phyloP scores from a whole-genome alignment of 139 green algal genomes.

The Nannochloris sp. region DNA sequence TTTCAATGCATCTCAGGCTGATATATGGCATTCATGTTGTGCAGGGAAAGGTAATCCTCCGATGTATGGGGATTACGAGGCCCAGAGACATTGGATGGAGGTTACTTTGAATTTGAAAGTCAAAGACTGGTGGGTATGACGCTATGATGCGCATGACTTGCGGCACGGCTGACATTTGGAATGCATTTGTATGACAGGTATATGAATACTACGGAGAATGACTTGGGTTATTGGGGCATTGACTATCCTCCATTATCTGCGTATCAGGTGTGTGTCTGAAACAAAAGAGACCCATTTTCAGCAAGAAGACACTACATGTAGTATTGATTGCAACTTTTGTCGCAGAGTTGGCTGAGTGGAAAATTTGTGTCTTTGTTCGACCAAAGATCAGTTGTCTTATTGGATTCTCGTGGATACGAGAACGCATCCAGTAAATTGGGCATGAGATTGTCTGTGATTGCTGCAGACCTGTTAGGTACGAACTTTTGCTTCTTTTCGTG shows the following conservation, averaged over 20 bases:
- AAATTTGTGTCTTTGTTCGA: conserved; percentile 55
- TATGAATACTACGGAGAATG: conserved; percentile 33
- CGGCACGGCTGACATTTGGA: background rate
- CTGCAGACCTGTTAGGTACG: conserved; percentile 51
- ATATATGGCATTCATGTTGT: background rate
- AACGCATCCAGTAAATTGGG: conserved; percentile 58
- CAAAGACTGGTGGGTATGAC: conserved; percentile 50
- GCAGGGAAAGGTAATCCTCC: conserved; percentile 58
- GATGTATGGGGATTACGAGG: conserved; percentile 94
- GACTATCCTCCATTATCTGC: conserved; percentile 95
- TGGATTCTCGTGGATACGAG: conserved; percentile 69
- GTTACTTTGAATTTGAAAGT: conserved; percentile 70
- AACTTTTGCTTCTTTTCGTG: background rate
- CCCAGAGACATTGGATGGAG: conserved; percentile 99
- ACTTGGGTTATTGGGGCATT: conserved; percentile 84
- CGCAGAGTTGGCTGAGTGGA: conserved; percentile 30
- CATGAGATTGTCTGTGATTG: conserved; percentile 78
- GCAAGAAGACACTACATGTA: too few relatives aligned
- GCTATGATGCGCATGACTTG: background rate
- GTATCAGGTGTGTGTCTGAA: conserved; percentile 77
- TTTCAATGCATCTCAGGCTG: background rate
- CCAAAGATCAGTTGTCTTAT: conserved; percentile 62
- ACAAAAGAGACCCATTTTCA: too few relatives aligned
- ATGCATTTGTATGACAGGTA: conserved; percentile 28
- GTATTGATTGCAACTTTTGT: too few relatives aligned